Evolutionary conservation across 2,329 filamentous ascomycete species (phyloP).

Genomic region (Amauroascus verrucosus): DNA sequence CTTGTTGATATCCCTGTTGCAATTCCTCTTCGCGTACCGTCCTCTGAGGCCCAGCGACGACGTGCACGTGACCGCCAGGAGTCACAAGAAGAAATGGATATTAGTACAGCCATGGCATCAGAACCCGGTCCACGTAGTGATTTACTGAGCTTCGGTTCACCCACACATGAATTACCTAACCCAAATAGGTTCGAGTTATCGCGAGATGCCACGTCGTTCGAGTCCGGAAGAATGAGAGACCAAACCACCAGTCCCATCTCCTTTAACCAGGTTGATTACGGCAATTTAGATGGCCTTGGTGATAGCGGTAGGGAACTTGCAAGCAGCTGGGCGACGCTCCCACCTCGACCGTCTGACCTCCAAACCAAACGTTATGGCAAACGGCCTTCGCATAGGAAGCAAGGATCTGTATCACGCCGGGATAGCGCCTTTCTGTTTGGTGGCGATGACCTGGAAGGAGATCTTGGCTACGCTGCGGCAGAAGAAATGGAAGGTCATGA

Average conservation of each 20-base stretch:
- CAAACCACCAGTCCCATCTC: slow-evolving; percentile 27
- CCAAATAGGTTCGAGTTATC: slow-evolving; percentile 64
- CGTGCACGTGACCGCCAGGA: slow-evolving; percentile 44
- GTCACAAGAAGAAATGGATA: slow-evolving; percentile 76
- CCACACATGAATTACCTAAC: slow-evolving; percentile 55
- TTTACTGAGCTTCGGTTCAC: slow-evolving; percentile 55
- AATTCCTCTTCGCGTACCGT: slow-evolving; percentile 75
- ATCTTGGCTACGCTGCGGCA: slow-evolving; percentile 87
- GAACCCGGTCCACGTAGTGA: slow-evolving; percentile 46
- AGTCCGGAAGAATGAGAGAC: slow-evolving; percentile 27
- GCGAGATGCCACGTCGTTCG: slow-evolving; percentile 30
- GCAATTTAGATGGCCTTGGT: slow-evolving; percentile 24
- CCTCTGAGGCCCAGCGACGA: slow-evolving; percentile 68
- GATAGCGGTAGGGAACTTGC: slow-evolving; percentile 29
- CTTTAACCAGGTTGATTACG: slow-evolving; percentile 23
- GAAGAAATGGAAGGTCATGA: slow-evolving; percentile 86
- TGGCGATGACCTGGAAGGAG: slow-evolving; percentile 74
- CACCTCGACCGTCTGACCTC: slow-evolving; percentile 25
- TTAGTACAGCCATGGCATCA: slow-evolving; percentile 58
- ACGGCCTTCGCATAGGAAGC: slow-evolving; percentile 18
- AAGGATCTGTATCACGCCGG: slow-evolving; percentile 34
- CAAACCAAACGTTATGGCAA: slow-evolving; percentile 19
- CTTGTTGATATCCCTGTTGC: slow-evolving; percentile 91
- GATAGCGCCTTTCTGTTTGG: slow-evolving; percentile 43
- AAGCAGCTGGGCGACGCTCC: slow-evolving; percentile 30